These are phyloP conservation scores for Datura wrightii DNA, from an alignment of 257 asterid genomes.

Conservation along the genomic window DNA sequence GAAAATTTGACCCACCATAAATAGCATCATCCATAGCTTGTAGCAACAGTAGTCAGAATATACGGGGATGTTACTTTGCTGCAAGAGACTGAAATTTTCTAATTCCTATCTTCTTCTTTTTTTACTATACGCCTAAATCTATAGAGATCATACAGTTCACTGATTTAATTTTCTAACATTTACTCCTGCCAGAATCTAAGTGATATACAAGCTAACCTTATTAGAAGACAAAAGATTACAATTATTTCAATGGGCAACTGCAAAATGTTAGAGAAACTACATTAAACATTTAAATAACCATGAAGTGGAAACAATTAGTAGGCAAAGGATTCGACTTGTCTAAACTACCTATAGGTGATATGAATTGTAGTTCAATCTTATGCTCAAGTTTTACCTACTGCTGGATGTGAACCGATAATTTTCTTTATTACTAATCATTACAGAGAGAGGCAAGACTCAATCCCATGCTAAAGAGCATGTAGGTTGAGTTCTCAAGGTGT, in stretches of 20 bases:
- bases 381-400: not conserved
- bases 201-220: not conserved
- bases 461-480: not conserved
- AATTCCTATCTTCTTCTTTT: not conserved
- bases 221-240: not conserved
- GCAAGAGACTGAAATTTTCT: not conserved
- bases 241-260: not conserved
- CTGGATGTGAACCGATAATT: not conserved
- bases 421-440: not conserved
- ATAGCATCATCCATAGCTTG: not conserved
- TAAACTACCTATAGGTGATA: not conserved
- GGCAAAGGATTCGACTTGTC: not conserved
- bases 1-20: not conserved
- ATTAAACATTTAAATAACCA: not conserved
- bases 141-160: not conserved
- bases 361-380: not conserved
- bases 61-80: not conserved
- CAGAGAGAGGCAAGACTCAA: not conserved
- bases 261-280: not conserved
- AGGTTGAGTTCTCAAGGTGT: not conserved
- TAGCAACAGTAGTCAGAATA: not conserved
- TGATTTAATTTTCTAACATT: not conserved
- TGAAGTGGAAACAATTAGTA: not conserved
- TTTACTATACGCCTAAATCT: not conserved
- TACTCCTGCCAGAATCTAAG: not conserved